Percentiles rank a stretch among this genome's conserved stretches.
Conservation (phyloP, 768 basidiomycete genomes). For the Macrolepiota fuliginosa region DNA sequence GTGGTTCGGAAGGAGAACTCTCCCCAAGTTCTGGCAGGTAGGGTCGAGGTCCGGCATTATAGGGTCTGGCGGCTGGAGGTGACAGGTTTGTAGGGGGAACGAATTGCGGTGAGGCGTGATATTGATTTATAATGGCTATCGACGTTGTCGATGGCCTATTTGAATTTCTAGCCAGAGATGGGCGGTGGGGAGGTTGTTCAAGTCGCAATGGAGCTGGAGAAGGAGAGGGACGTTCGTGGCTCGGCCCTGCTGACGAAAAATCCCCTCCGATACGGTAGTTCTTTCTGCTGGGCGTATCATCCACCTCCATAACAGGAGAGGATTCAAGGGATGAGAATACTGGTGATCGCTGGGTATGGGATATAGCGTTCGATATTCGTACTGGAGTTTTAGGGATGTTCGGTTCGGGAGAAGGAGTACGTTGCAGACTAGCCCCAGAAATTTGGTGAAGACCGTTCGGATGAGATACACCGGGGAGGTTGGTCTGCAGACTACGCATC, state of each 20-base stretch:
- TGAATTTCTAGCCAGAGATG: conserved; percentile 14
- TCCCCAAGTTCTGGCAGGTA: background rate
- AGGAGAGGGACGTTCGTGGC: background rate
- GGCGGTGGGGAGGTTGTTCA: conserved; percentile 16
- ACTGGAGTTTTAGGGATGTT: background rate
- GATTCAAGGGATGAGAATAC: background rate
- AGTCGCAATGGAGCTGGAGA: background rate
- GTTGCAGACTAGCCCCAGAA: background rate
- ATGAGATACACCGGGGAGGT: background rate
- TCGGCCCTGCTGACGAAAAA: background rate
- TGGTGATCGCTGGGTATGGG: background rate
- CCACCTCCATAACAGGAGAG: background rate
- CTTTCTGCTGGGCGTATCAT: background rate
- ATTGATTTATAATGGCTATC: background rate
- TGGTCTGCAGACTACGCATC: background rate
- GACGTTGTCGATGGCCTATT: background rate
- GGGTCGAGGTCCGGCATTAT: background rate
- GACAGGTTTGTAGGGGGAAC: background rate
- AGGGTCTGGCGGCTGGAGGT: background rate
- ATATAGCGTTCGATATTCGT: background rate
- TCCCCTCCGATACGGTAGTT: background rate
- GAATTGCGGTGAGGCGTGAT: conserved; percentile 1
- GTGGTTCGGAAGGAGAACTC: background rate
- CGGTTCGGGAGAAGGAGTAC: background rate
- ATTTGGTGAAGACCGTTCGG: background rate